Evolutionary conservation across 129 eudicot genomes (phyloP).

Genomic region (Pulicaria dysenterica): DNA sequence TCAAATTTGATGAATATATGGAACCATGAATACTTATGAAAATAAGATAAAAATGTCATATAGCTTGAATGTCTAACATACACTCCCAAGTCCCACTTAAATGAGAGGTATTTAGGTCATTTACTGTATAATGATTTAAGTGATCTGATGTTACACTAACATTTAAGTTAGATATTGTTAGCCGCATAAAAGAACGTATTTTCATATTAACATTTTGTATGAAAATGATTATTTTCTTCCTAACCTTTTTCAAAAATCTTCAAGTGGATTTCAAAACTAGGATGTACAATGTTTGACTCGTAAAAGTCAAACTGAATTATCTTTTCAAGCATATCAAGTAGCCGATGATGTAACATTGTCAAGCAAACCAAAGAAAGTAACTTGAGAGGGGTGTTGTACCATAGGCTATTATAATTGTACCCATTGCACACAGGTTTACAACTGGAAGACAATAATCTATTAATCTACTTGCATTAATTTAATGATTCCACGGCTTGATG

Average conservation of each 20-base stretch:
- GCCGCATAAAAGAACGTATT: no score
- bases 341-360: background rate
- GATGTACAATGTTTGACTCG: constrained; percentile 19
- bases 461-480: background rate
- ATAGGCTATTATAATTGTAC: background rate
- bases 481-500: background rate
- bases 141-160: no score
- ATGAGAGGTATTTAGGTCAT: no score
- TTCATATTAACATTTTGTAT: no score
- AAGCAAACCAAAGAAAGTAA: constrained; percentile 4
- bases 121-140: no score
- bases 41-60: constrained; percentile 14
- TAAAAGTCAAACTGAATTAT: background rate
- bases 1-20: background rate
- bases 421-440: constrained; percentile 12
- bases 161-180: no score
- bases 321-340: constrained; percentile 15
- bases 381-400: constrained; percentile 9
- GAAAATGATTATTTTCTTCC: background rate
- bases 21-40: background rate
- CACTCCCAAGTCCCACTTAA: no score
- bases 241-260: background rate
- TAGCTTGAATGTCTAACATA: background rate
- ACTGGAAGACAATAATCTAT: background rate
- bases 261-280: background rate